Evolutionary conservation across 345 rosid species (phyloP).

Genomic region (Linum tenue): DNA sequence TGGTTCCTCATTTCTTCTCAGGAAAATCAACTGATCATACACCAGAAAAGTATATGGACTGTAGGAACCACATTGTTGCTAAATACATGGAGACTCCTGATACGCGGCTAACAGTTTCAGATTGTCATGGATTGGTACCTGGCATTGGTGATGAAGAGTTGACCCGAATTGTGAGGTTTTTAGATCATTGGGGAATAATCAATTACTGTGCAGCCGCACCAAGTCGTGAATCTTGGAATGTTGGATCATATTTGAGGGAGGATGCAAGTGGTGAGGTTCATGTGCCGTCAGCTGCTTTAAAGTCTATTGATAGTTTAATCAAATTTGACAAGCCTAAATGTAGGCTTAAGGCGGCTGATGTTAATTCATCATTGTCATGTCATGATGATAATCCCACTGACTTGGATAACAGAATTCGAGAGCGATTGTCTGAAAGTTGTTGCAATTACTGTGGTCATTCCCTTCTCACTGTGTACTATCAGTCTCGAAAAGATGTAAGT

Average conservation of each 20-base stretch:
- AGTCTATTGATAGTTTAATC: conserved; percentile 96
- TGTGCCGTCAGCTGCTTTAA: conserved; percentile 86
- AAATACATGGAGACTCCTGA: conserved; percentile 82
- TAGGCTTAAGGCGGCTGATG: conserved; percentile 65
- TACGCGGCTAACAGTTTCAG: conserved; percentile 54
- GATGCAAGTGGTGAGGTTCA: conserved; percentile 79
- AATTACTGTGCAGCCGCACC: conserved; percentile 68
- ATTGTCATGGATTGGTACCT: conserved; percentile 55
- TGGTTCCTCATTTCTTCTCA: conserved; percentile 91
- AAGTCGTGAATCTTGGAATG: conserved; percentile 46
- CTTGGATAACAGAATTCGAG: conserved; percentile 84
- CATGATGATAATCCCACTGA: conserved; percentile 42
- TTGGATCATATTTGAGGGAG: conserved; percentile 60
- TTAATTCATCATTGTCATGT: conserved; percentile 43
- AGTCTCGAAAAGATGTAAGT: conserved; percentile 84
- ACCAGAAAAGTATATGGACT: conserved; percentile 83
- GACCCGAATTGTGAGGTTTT: conserved; percentile 76
- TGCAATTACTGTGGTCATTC: conserved; percentile 77
- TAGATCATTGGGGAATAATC: conserved; percentile 97
- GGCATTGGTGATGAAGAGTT: conserved; percentile 60
- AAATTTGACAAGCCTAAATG: conserved; percentile 92
- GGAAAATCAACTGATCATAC: conserved; percentile 71
- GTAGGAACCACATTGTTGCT: conserved; percentile 74
- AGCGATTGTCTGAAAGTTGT: conserved; percentile 63
- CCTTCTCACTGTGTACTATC: conserved; percentile 53